phyloP scores from a whole-genome alignment of 176 grass and related monocot genomes.

The maize (Zea mays) region Zm-B73-REFERENCE-NAM-5.0 NC_050099.1:161007501-161008000 shows the following conservation, averaged over 20 bases:
- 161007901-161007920: no score
- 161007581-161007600: conserved; percentile 72
- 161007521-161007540: conserved; percentile 53
- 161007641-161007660: conserved; percentile 80
- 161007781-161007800: no score
- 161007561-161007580: conserved; percentile 65
- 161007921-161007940: no score
- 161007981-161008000: no score
- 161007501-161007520: no score
- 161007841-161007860: conserved; percentile 5
- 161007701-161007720: conserved; percentile 69
- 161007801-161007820: conserved; percentile 18
- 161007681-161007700: no score
- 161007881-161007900: neutral
- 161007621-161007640: conserved; percentile 68
- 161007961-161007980: no score
- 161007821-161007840: conserved; percentile 20
- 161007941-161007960: no score
- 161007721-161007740: conserved; percentile 72
- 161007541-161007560: conserved; percentile 87
- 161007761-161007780: conserved; percentile 89
- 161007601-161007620: conserved; percentile 74
- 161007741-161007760: conserved; percentile 77
- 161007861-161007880: conserved; percentile 6
- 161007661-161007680: conserved; percentile 67